phyloP scores from a whole-genome alignment of 2,329 filamentous ascomycete species.

The Trichoderma semiorbis region DNA sequence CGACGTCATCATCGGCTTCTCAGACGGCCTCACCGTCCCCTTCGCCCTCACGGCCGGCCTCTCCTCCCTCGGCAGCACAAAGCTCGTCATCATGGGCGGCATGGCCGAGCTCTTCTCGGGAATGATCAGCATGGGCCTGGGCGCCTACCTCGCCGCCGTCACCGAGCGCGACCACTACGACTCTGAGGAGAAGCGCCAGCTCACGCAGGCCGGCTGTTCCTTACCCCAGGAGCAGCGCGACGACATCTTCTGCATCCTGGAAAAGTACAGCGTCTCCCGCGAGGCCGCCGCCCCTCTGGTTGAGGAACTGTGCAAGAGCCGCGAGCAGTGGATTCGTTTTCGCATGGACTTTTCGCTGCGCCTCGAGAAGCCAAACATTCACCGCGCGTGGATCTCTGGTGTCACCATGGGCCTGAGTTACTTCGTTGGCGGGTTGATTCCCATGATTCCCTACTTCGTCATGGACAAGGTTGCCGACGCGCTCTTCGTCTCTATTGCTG shows the following conservation, averaged over 20 bases:
- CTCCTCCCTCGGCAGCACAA: constrained; percentile 60
- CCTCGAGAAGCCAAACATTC: constrained; percentile 43
- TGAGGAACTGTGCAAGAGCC: constrained; percentile 46
- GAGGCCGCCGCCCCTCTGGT: constrained; percentile 44
- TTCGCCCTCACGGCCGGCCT: constrained; percentile 76
- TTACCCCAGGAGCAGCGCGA: constrained; percentile 44
- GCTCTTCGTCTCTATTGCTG: constrained; percentile 55
- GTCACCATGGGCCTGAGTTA: constrained; percentile 66
- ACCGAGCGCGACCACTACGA: constrained; percentile 53
- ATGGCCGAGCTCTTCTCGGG: constrained; percentile 73
- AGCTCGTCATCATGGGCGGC: constrained; percentile 67
- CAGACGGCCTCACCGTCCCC: constrained; percentile 75
- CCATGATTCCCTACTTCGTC: constrained; percentile 67
- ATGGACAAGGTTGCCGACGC: constrained; percentile 44
- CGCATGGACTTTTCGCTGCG: constrained; percentile 58
- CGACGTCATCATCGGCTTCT: constrained; percentile 71
- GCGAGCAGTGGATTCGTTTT: constrained; percentile 52
- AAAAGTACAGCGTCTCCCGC: constrained; percentile 47
- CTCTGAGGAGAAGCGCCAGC: constrained; percentile 46
- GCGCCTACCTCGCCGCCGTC: constrained; percentile 66
- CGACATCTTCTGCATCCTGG: constrained; percentile 49
- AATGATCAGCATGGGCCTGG: constrained; percentile 74
- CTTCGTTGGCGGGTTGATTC: constrained; percentile 67
- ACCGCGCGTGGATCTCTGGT: constrained; percentile 53
- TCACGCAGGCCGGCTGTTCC: constrained; percentile 38